These are phyloP conservation scores for Erysimum pusillum DNA, from an alignment of 441 rosid genomes.

Conservation along the genomic window DNA sequence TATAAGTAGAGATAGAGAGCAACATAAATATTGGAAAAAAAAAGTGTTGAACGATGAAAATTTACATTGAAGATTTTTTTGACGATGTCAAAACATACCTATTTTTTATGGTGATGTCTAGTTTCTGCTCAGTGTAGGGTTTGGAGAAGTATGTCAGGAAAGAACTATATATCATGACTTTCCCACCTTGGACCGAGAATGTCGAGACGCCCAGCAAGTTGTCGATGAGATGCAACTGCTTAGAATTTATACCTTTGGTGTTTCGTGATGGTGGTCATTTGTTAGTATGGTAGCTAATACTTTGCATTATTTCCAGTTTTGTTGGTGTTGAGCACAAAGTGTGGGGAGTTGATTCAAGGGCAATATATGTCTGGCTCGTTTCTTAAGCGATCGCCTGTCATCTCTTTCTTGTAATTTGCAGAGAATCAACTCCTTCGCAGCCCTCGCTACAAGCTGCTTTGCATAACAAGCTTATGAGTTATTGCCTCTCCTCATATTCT, in stretches of 20 bases:
- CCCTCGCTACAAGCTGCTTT: conserved; percentile 61
- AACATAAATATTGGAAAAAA: conserved; percentile 30
- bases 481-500: conserved; percentile 60
- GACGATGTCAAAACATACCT: no score
- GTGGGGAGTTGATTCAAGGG: neutral
- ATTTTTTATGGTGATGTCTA: no score
- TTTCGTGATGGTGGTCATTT: conserved; percentile 68
- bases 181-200: conserved; percentile 57
- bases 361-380: neutral
- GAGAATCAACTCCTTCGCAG: conserved; percentile 58
- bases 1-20: no score
- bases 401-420: conserved; percentile 59
- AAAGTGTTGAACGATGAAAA: no score
- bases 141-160: conserved; percentile 68
- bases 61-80: no score
- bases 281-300: conserved; percentile 56
- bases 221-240: conserved; percentile 57
- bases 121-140: conserved; percentile 51
- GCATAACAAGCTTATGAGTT: conserved; percentile 66
- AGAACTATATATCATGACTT: conserved; percentile 58
- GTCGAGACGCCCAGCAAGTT: conserved; percentile 53
- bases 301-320: neutral
- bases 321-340: neutral
- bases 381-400: conserved; percentile 5
- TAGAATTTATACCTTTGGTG: conserved; percentile 58